These are phyloP conservation scores for Cercospora sesami DNA, from an alignment of 2,329 filamentous ascomycete species.

Conservation along the genomic window DNA sequence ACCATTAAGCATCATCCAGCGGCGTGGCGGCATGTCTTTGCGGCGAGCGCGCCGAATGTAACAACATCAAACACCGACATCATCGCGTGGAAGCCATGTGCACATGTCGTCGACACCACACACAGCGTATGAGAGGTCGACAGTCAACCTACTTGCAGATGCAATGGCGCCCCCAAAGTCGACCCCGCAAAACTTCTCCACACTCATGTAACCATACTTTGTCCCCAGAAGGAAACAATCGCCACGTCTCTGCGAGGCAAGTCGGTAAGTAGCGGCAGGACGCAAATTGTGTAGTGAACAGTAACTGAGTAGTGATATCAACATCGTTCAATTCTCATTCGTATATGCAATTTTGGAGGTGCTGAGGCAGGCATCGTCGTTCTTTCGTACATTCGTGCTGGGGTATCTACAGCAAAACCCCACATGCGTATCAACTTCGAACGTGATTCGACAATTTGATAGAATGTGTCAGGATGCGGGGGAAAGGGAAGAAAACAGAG, in stretches of 20 bases:
- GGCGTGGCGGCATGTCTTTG: conserved; percentile 2
- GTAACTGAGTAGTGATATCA: background rate
- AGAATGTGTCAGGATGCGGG: background rate
- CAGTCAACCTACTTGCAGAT: background rate
- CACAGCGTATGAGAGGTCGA: background rate
- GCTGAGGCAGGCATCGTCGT: background rate
- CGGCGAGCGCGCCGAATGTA: background rate
- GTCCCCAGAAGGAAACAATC: conserved; percentile 2
- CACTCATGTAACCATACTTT: conserved; percentile 2
- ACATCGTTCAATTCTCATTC: conserved; percentile 8
- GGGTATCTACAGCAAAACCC: background rate
- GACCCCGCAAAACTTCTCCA: conserved; percentile 11
- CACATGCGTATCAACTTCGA: background rate
- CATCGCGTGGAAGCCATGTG: background rate
- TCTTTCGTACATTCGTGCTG: conserved; percentile 4
- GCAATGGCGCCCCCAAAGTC: conserved; percentile 15
- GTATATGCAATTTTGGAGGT: conserved; percentile 13
- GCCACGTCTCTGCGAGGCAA: background rate
- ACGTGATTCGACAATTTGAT: background rate
- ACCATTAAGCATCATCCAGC: conserved; percentile 2
- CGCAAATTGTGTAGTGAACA: background rate
- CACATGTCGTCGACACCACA: background rate
- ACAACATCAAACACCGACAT: background rate
- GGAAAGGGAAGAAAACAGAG: background rate
- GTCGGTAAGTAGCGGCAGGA: background rate